Base-by-base conservation (phyloP, 306 rosid species). In the Dryas drummondii region DNA sequence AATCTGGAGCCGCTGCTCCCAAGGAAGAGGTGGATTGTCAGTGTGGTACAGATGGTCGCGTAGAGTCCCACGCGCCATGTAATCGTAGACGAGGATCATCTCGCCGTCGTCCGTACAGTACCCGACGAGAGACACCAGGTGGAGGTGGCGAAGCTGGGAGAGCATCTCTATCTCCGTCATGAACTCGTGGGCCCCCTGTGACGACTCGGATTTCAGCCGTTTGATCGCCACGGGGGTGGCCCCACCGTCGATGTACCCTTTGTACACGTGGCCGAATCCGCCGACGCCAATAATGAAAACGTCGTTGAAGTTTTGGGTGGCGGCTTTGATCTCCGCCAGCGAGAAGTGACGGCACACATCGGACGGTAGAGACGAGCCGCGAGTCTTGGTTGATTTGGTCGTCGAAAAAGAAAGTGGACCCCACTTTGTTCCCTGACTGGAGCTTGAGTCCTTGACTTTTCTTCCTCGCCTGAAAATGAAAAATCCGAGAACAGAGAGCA, bases 211-310 rank as follows among this genome's bases (percentile, higher is more conserved):
- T 2, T 72, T 79, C 6, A 80, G 52, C 2, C 87, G 74, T 53
- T 84, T 84, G 7, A 80, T 59, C 0, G 87, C 85, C 13, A 84
- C 82, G 0, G 63, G 48, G 61, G 26, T 71, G 7, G 66, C 32
- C 15, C 71, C 80, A 5, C 41, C 52, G 6, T 54, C 81, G 2
- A 80, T 45, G 54, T 66, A 68, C 4, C 84, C 87, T 76, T 64
- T 80, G 74, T 84, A 84, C 3, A 84, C 87, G 16, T 55, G 51
- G 0, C 85, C 87, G 16, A 84, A 84, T 0, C 87, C 87, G 1
- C 87, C 87, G 0, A 58, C 82, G 0, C 88, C 86, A 17, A 85
- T 70, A 17, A 79, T 70, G 61, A 65, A 70, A 4, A 12, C 8
- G 0, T 51, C 74, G 4, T 76, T 71, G 9, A 82, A 85, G 15